Percentiles rank a stretch among this genome's conserved stretches.
Evolutionary conservation across 2,329 filamentous ascomycete species (phyloP).

Genomic region (Ascochyta clinopodiicola): DNA sequence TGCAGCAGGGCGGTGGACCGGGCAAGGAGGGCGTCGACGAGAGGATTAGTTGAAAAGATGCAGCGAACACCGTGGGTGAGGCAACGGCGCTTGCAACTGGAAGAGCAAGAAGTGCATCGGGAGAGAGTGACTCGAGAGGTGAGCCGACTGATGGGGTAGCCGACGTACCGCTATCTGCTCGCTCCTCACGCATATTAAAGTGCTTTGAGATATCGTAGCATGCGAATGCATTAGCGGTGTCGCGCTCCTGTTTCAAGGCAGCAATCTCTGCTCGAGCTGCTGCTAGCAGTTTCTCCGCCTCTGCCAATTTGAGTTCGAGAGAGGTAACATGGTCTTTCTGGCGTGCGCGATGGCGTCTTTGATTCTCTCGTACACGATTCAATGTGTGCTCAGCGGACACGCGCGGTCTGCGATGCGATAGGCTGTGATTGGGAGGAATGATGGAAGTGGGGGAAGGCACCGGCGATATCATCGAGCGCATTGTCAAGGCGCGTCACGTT

Average conservation of each 20-base stretch:
- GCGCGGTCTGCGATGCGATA: conserved; percentile 23
- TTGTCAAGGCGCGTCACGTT: not conserved
- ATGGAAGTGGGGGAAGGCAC: conserved; percentile 19
- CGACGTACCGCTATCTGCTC: not conserved
- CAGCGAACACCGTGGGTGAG: not conserved
- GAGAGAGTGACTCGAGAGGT: not conserved
- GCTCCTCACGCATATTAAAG: not conserved
- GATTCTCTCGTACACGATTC: conserved; percentile 58
- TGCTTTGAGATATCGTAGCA: conserved; percentile 13
- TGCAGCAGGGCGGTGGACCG: conserved; percentile 38
- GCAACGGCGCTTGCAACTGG: not conserved
- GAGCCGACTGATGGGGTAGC: not conserved
- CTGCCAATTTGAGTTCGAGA: conserved; percentile 46
- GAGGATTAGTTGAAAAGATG: not conserved
- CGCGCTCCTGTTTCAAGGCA: conserved; percentile 27
- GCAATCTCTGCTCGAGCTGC: conserved; percentile 37
- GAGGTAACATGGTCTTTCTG: conserved; percentile 51
- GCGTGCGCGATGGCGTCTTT: conserved; percentile 58
- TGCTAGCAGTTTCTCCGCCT: conserved; percentile 35
- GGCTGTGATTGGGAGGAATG: conserved; percentile 13
- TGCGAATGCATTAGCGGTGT: conserved; percentile 12
- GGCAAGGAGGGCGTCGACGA: not conserved
- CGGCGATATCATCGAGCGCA: conserved; percentile 8
- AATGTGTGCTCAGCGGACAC: conserved; percentile 47
- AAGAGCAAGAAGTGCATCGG: not conserved